phyloP scores from a whole-genome alignment of 345 rosid species.

The Triadica sebifera region DNA sequence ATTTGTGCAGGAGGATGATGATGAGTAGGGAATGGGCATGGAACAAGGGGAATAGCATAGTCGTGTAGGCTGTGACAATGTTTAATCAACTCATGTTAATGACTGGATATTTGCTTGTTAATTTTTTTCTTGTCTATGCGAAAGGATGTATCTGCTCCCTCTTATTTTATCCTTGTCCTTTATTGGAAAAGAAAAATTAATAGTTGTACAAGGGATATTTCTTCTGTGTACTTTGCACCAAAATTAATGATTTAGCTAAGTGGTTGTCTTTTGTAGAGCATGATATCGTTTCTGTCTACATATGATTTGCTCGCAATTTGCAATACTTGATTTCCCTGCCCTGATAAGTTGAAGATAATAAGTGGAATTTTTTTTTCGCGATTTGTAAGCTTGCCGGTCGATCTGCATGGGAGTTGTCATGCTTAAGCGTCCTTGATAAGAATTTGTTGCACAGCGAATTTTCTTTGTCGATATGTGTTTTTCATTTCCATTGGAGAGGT shows the following conservation, averaged over 20 bases:
- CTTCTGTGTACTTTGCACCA: conserved; percentile 31
- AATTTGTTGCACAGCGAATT: too few species aligned
- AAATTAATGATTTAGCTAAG: conserved; percentile 37
- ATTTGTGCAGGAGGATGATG: conserved; percentile 73
- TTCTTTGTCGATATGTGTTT: too few species aligned
- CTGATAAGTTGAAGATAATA: too few species aligned
- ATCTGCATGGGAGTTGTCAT: too few species aligned
- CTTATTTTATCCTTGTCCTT: conserved; percentile 21
- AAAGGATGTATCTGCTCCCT: conserved; percentile 31
- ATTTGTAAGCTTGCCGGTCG: too few species aligned
- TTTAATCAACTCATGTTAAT: conserved; percentile 32
- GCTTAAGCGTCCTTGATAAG: too few species aligned
- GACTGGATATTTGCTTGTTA: conserved; percentile 32
- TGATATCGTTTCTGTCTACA: not conserved
- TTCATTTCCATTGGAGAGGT: too few species aligned
- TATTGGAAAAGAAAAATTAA: conserved; percentile 9
- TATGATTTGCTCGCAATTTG: not conserved
- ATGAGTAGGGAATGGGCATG: conserved; percentile 40
- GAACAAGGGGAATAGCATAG: conserved; percentile 26
- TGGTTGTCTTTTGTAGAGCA: conserved; percentile 37
- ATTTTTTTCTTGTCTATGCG: conserved; percentile 23
- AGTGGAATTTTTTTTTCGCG: too few species aligned
- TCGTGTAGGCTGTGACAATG: conserved; percentile 41
- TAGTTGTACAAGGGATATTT: conserved; percentile 47
- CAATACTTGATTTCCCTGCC: too few species aligned